Base-by-base conservation (phyloP, 768 basidiomycete species). In the Candolleomyces aberdarensis region DNA sequence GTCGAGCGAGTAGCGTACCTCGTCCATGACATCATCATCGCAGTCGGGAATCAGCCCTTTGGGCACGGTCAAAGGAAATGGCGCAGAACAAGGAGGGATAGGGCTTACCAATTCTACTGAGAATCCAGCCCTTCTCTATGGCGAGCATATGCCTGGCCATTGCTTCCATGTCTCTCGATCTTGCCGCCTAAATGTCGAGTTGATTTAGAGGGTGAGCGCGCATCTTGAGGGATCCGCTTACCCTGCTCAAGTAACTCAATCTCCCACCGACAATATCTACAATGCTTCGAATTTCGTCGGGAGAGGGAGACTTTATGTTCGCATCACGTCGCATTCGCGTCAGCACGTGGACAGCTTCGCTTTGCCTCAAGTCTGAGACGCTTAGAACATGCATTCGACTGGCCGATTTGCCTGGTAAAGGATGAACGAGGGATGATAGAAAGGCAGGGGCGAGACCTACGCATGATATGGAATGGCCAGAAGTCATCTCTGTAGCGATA, bases 21-120 rank as follows among this genome's bases (percentile, higher is more conserved):
- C 94, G 72, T 94, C 93, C 92, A 91, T 92, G 60, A 91, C 85
- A 67, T 91, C 89, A 74, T 92, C 90, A 70, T 94, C 92, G 67
- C 85, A 87, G 68, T 92, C 92, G 7, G 84, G 83, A 60, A 94
- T 94, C 52, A 93, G 77, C 3, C 79, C 82, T 83, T 47, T 5
- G 44, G 40, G 17, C 26, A 61, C 26, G 26, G 48, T 13, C 40
- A 50, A 39, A 11, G 26, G 39, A 56, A 41, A 19, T 56, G 39
- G 39, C 32, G 44, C 22, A 9, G 8, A 51, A 41, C 51, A 52
- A 15, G 22, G 20, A 22, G 22, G 31, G 20, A 51, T 53, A 41
- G 39, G 26, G 65, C 72, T 14, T 22, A 78, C 90, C 91, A 47
- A 92, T 88, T 71, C 88, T 88, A 67, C 86, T 89, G 22, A 87